Base-by-base conservation (phyloP, 2,329 filamentous ascomycete genomes). In the Fonsecaea pugnacius region DNA sequence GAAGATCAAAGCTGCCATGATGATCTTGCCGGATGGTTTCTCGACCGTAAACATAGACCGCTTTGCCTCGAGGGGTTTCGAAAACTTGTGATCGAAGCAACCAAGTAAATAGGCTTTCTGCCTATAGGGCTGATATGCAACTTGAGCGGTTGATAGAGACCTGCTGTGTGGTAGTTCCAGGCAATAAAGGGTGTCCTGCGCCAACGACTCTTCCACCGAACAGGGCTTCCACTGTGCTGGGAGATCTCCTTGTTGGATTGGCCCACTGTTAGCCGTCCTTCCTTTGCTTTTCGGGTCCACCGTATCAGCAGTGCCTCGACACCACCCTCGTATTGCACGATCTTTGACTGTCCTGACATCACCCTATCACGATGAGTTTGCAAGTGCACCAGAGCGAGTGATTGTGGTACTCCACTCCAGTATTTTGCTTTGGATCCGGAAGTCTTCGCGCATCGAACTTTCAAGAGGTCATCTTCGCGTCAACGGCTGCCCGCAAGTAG, bases 231-330 rank as follows among this genome's bases (percentile, higher is more conserved):
- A 46, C 53, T 57, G 57, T 36, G 21, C 40, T 57, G 62, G 58
- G 16, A 60, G 50, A 63, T 60, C 56, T 63, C 35, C 36, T 33
- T 33, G 38, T 43, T 63, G 43, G 55, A 27, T 33, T 50, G 63
- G 52, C 63, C 63, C 63, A 65, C 63, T 52, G 35, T 16, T 54
- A 53, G 53, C 61, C 55, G 55, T 43, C n/a, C 61, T 53, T 55
- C 40, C 52, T 50, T 40, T 40, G 33, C 53, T 52, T 58, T 21
- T 50, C 35, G 48, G 33, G n/a, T 57, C 54, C 35, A 52, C 58
- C 63, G 62, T 60, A 65, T 61, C 54, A 54, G 53, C 40, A 46
- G 24, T 27, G 36, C 56, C 38, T 58, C 43, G 51, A 64, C 58
- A 58, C 52, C 52, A 43, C 48, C 58, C 27, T 46, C 32, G 57